Base-by-base conservation (phyloP, 2,329 filamentous ascomycete genomes). In the Aspergillus quadrilineatus region DNA sequence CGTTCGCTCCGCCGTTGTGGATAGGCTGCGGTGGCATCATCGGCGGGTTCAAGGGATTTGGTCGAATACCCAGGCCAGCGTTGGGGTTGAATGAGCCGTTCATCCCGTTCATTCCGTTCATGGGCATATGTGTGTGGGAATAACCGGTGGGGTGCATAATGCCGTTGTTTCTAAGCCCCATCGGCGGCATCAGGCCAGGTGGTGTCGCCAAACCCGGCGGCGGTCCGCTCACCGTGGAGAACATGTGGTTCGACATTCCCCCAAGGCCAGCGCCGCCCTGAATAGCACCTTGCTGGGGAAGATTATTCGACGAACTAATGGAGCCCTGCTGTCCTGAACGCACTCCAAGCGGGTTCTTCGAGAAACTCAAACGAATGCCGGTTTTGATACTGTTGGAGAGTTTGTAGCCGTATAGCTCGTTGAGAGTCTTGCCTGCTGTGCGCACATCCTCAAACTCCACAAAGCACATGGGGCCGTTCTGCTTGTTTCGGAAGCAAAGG, bases 381-480 rank as follows among this genome's bases (percentile, higher is more conserved):
- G 93, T 93, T 72, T 96, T 97, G 69, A 91, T 84, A 67, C 92
- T 96, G 75, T 96, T 97, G 70, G 92, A 91, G 32, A 97, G 82
- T 48, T 85, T 86, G 49, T 89, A 85, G 0, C 94, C 94, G 67
- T 97, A 97, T 1, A 97, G 81, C 55, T 97, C 91, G 62, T 92
- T 86, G 2, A 97, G 81, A 1, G 92, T 89, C 74, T 94, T 96
- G 42, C 93, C 97, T 0, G 94, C 93, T 68, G 91, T 93, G 1
- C 90, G 89, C 9, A 96, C 83, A 67, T 97, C 92, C 68, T 97
- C 93, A 65, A 97, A 99, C 73, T 99, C 94, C 37, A 99, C 94
- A 73, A 97, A 97, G 71, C 94, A 97, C 92, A 97, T 97, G 1
- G 93, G 93, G 0, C 93, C 93, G 65, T 97, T 96, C 63, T 90